These are phyloP conservation scores for Acacia melanoxylon DNA, from an alignment of 306 rosid species.

Conservation along the genomic window DNA sequence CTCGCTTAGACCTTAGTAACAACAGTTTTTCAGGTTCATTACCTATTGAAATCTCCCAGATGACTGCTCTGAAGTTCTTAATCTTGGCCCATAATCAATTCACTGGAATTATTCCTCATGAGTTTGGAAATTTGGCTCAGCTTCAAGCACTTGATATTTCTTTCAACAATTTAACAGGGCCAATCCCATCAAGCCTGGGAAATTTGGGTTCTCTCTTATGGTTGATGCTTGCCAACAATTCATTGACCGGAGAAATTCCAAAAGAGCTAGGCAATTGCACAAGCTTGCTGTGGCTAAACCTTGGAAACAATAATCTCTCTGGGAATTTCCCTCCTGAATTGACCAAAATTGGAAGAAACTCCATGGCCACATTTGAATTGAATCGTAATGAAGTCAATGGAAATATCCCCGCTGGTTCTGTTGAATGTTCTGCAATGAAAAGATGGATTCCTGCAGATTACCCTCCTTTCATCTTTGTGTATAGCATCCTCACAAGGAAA, in stretches of 20 bases:
- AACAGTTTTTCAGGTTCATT: constrained; percentile 79
- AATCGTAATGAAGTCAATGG: constrained; percentile 19
- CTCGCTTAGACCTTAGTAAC: constrained; percentile 55
- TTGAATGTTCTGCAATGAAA: constrained; percentile 76
- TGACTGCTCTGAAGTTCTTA: constrained; percentile 56
- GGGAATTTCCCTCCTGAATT: constrained; percentile 70
- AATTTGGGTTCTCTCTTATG: constrained; percentile 71
- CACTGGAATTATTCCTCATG: constrained; percentile 57
- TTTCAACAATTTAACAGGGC: constrained; percentile 62
- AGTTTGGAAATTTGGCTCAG: constrained; percentile 46
- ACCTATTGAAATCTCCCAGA: constrained; percentile 62
- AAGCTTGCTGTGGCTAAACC: constrained; percentile 89
- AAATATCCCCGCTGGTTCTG: constrained; percentile 51
- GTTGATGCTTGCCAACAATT: constrained; percentile 82
- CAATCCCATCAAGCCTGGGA: constrained; percentile 72
- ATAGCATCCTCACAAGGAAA: constrained; percentile 71
- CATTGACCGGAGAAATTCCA: constrained; percentile 66
- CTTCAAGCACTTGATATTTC: constrained; percentile 76
- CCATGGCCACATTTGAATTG: constrained; percentile 54
- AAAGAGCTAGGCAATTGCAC: constrained; percentile 71
- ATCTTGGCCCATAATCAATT: constrained; percentile 69
- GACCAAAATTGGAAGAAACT: constrained; percentile 57
- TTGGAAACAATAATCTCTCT: constrained; percentile 67
- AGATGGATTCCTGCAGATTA: constrained; percentile 96
- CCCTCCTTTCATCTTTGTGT: constrained; percentile 82